Evolutionary conservation across 257 asterid genomes (phyloP), one percentile per base, ranked within the genome.

Genomic region (Handroanthus guayacan): DNA sequence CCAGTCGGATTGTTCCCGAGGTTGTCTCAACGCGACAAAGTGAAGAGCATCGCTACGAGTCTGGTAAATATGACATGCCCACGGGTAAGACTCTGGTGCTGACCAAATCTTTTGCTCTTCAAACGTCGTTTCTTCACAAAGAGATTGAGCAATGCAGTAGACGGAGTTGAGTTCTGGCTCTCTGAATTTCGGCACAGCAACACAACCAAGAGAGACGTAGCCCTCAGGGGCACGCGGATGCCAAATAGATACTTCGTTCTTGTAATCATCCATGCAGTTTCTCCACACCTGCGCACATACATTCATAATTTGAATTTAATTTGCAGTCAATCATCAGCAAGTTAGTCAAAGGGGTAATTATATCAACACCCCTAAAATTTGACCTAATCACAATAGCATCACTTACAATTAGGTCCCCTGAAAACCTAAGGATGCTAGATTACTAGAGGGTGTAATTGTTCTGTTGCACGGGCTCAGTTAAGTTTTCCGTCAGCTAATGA

Each of bases 171-270:
- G 82, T 69, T 91, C 97, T 25, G 99, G 99, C 84, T 95, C 99
- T 4, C 77, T 73, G 72, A 83, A 93, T 62, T 78, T 41, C 34
- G 91, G 82, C 1, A 91, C 93, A 4, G 88, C 97, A 51, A 95
- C 86, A 68, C 94, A 95, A 36, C 99, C 99, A 0, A 82, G 94
- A 34, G 98, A 86, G 44, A 89, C 89, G 20, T 85, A 95, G 56
- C 99, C 99, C 78, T 87, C 91, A 0, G 99, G 98, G 3, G 99
- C 91, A 64, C 97, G 97, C 25, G 99, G 97, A 54, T 80, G 96
- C 99, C 99, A 95, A 48, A 95, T 90, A 39, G 99, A 90, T 64
- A 95, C 92, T 1, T 88, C 86, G 69, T 73, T 75, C 44, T 78
- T 84, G 82, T 90, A 95, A 76, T 93, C 99, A 74, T 90, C 99